Evolutionary conservation across 148 eudicot species (phyloP), one percentile per base, ranked within the genome.

Genomic region (Rhododendron simsii): DNA sequence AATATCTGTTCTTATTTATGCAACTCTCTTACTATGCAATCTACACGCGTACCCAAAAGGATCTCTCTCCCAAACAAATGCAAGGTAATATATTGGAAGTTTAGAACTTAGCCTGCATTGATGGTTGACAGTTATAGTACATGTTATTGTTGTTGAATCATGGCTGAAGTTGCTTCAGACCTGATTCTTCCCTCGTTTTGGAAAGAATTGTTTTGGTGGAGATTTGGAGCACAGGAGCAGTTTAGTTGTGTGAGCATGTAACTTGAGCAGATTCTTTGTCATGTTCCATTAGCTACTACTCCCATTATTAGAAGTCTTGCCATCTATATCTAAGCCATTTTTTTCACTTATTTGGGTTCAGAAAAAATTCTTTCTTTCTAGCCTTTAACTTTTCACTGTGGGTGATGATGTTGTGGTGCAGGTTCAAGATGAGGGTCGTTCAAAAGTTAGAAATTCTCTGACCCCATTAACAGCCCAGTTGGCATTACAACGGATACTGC

Each of bases 371-470:
- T 21, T 55, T 33, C 14, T 53, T 81, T 59, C 53, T 51, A 55
- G 23, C 41, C 33, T 26, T 61, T 55, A 53, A 74, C 37, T 30
- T 75, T 21, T 7, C 48, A 20, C 37, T 4, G 3, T 12, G 28
- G 37, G 78, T 80, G 75, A 14, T 85, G 53, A 83, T 78, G 45
- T 86, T 33, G 53, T 65, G 33, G 28, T 80, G 57, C 91, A 96
- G 98, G 89, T 92, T 86, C 98, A 91, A 90, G 96, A 96, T 47
- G 95, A 90, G 85, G 91, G 92, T 14, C 96, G 98, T 65, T 87
- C 93, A 79, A 93, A 87, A 90, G 98, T 96, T 73, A 88, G 94
- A 87, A 85, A 88, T 47, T 86, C 89, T 47, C 88, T 96, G 86
- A 91, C 94, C 61, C 96, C 94, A 76, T 86, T 86, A 84, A 84